phyloP scores from a whole-genome alignment of 176 grass and related monocot genomes.

The Juncus effusus region DNA sequence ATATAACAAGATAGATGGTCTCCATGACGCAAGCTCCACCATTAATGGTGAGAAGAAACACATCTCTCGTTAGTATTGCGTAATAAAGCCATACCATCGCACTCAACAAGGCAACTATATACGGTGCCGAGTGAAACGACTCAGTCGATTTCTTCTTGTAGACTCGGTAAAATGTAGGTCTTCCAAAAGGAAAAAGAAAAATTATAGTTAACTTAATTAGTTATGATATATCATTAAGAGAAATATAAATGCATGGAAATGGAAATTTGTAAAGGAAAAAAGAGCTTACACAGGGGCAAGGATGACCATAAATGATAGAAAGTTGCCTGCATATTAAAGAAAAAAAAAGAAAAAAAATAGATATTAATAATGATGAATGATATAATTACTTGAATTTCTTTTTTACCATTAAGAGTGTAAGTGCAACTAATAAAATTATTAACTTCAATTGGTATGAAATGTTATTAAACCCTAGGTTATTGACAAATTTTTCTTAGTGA shows the following conservation, averaged over 20 bases:
- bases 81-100: constrained; percentile 92
- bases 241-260: constrained; percentile 1
- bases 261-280: too few relatives aligned
- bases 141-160: constrained; percentile 86
- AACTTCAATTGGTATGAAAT: too few relatives aligned
- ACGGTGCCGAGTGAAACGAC: constrained; percentile 77
- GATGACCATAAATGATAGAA: constrained; percentile 63
- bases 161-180: constrained; percentile 77
- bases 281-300: constrained; percentile 66
- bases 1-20: constrained; percentile 57
- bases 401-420: too few relatives aligned
- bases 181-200: not conserved
- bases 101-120: constrained; percentile 70
- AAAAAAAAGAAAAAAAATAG: not conserved
- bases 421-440: too few relatives aligned
- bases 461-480: too few relatives aligned
- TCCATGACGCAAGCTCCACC: constrained; percentile 41
- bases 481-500: too few relatives aligned
- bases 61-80: constrained; percentile 47
- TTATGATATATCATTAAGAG: not conserved
- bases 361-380: too few relatives aligned
- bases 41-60: constrained; percentile 83
- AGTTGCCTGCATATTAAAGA: constrained; percentile 46
- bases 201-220: not conserved
- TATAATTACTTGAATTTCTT: too few relatives aligned